Base-by-base conservation (phyloP, 371 early-diverging fungal genomes). In the Circinella umbellata region DNA sequence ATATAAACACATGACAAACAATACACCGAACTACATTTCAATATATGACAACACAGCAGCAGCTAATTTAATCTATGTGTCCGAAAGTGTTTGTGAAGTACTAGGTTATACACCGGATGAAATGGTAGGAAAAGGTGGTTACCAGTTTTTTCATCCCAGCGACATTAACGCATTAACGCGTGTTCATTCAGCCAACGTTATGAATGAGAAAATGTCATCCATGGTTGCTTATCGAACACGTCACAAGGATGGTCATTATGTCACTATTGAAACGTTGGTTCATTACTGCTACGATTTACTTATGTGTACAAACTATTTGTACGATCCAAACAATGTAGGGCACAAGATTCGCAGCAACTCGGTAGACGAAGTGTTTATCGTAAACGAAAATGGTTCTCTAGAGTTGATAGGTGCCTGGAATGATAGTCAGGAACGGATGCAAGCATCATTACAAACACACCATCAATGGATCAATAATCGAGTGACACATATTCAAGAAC, bases 31-130 rank as follows among this genome's bases (percentile, higher is more conserved):
- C 68, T 88, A 76, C 68, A 85, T 89, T 61, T 74, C 82, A 18
- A 88, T 87, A 48, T 88, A 85, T 69, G 89, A 89, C 69, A 82
- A 86, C 68, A 78, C 85, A 1, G 80, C 86, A 13, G 63, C 69
- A 13, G 86, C 78, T 17, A 73, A 64, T 34, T 81, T 79, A 59
- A 70, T 84, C 3, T 89, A 83, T 71, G 75, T 80, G 4, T 86
- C 88, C 14, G 83, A 86, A 38, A 83, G 86, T 20, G 76, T 88
- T 9, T 74, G 74, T 5, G 76, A 81, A 3, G 76, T 84, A 14
- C 72, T 86, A 4, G 90, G 90, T 1, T 88, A 74, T 60, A 64
- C 72, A 3, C 83, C 85, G n/a, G 75, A 84, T 18, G 90, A 89
- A 51, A 37, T 89, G 34, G 67, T 80, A 0, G 86, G 88, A 5